These are phyloP conservation scores for Zygoascus ofunaensis DNA, from an alignment of 805 yeast species.

Conservation along the genomic window DNA sequence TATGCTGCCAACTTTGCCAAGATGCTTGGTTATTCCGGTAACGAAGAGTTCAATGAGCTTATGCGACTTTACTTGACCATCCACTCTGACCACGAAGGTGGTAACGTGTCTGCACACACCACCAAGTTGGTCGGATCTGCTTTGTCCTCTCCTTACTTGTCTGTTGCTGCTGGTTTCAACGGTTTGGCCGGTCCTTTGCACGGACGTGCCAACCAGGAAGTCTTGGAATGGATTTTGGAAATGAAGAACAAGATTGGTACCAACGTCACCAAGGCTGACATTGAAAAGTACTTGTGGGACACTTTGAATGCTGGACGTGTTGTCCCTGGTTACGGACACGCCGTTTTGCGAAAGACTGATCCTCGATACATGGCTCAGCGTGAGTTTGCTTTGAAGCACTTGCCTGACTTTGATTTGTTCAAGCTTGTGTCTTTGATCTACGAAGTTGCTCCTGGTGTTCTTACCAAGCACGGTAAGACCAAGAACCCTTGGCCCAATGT, in stretches of 20 bases:
- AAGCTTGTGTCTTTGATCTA: conserved; percentile 67
- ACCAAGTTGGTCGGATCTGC: conserved; percentile 80
- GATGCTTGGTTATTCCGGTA: conserved; percentile 47
- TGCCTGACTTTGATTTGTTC: conserved; percentile 69
- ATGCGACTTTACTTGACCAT: conserved; percentile 64
- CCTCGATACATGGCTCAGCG: conserved; percentile 83
- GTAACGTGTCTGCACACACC: conserved; percentile 74
- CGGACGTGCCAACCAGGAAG: conserved; percentile 82
- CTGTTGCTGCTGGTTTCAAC: conserved; percentile 69
- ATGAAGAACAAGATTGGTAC: conserved; percentile 37
- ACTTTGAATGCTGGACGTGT: conserved; percentile 65
- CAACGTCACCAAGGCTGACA: conserved; percentile 37
- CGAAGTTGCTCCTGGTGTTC: conserved; percentile 74
- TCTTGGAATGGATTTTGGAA: conserved; percentile 59
- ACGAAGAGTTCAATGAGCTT: conserved; percentile 49
- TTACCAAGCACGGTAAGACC: conserved; percentile 79
- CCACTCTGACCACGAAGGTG: conserved; percentile 80
- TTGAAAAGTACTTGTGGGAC: conserved; percentile 62
- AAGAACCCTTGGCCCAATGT: conserved; percentile 93
- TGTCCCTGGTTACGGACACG: conserved; percentile 85
- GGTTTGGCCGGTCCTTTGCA: conserved; percentile 85
- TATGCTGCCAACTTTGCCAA: conserved; percentile 66
- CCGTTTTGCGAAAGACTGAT: conserved; percentile 74
- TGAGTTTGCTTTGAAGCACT: conserved; percentile 55
- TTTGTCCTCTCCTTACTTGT: conserved; percentile 63